Base-by-base conservation (phyloP, 768 basidiomycete species). In the Trametes meyenii region DNA sequence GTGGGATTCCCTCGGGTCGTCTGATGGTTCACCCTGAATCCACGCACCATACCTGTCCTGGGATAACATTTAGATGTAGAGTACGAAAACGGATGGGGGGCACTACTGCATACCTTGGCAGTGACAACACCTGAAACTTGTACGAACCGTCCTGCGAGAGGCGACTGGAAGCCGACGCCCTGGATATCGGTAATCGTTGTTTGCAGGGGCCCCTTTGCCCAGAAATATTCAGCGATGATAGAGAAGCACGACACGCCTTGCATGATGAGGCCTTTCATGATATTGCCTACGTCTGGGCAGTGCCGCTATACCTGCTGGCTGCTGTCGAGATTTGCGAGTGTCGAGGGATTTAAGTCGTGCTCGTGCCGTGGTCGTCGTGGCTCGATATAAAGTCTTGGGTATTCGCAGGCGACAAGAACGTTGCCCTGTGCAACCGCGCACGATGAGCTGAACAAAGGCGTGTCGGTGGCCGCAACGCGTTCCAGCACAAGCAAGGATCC, bases 111-210 rank as follows among this genome's bases (percentile, higher is more conserved):
- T 66, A 83, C 84, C 74, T 83, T 85, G 5, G 84, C 83, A 8
- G 82, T 81, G 0, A 84, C 82, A 5, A 83, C 62, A 16, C 82
- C 85, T 26, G 78, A 79, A 10, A 86, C 73, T 66, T 79, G 77
- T 7, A 85, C 81, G 5, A 69, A 73, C 58, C 82, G 74, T 0
- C 82, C 81, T 29, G 63, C 68, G 12, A 79, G 66, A 55, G 84
- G 82, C 35, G 83, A 83, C 63, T 72, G 73, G 62, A 77, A 84
- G 0, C 76, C 69, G 33, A 66, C 48, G n/a, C 84, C 84, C 70
- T 84, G 82, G 29, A 86, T 82, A 26, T 84, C 83, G n/a, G 81
- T 42, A 10, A 64, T 50, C 14, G 23, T 49, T 11, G 55, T 50
- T 14, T 26, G 4, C 39, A 16, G 19, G 1, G 40, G 23, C 2